Evolutionary conservation across 805 yeast genomes (phyloP), one percentile per base, ranked within the genome.

Genomic region (Barnettozyma vustinii): DNA sequence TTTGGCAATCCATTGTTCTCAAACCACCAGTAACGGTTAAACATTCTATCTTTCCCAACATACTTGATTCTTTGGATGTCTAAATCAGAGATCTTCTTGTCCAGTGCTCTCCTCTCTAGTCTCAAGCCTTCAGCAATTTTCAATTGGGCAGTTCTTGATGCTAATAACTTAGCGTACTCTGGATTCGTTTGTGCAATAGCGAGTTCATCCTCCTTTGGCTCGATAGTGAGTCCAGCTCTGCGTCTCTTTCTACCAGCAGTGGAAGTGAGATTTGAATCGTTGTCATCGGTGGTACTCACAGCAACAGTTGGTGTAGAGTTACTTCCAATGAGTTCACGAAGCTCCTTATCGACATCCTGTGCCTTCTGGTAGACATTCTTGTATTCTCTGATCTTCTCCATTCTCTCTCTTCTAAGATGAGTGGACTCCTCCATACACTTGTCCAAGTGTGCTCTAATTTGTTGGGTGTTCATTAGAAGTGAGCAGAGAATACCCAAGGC

Each of bases 11-110:
- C 99, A 60, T 85, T 84, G 53, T 75, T 74, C 60, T 92, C 98
- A 61, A 90, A 81, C 96, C 96, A 94, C 96, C 96, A 94, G 64
- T 92, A 94, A 55, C 91, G 73, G 68, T 94, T 94, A 64, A 73
- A 90, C 50, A 79, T 77, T 45, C 96, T 71, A 65, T 94, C 99
- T 50, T 81, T 76, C 2, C 99, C 99, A 25, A 94, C 69, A 27
- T 80, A 73, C 47, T 78, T 77, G 43, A 90, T 74, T 49, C 98
- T 69, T 62, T 89, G 96, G 51, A 84, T 74, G 59, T 91, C 96
- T 44, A 80, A 68, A 56, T 83, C 89, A 42, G 75, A 75, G 21
- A 94, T 69, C 50, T 79, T 72, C 51, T 71, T 74, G 57, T 87
- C 96, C 16, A 81, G 66, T 35, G 73, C 72, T 37, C 70, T 69